Evolutionary conservation across 2,329 filamentous ascomycete species (phyloP), one percentile per base, ranked within the genome.

Genomic region (Aspergillus phoenicis): DNA sequence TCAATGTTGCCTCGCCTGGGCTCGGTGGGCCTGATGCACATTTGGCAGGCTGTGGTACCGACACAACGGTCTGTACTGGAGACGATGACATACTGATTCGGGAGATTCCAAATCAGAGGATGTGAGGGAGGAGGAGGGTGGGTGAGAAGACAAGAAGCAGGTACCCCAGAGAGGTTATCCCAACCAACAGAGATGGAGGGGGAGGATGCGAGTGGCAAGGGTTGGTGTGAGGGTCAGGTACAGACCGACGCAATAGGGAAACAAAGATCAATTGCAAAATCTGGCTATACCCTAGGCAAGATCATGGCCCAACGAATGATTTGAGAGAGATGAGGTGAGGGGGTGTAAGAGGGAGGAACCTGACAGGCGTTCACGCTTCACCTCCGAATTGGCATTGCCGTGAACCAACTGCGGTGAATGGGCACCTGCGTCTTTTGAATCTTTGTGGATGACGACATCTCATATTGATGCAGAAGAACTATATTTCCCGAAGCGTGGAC

Each of bases 1-100:
- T 53, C 33, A 71, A 63, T 15, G 66, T 69, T 10, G 60, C 43
- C 43, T 66, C 66, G 26, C 64, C 71, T 2, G 63, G 64, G 38
- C 54, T 66, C 7, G 49, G 53, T 51, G 61, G 54, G 5, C 36
- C 55, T 13, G 56, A 58, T 4, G 60, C 59, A 59, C 62, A 67
- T 43, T 59, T 63, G 43, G 64, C 66, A 22, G 64, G 38, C 17
- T 65, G 63, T 4, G 67, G 68, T 6, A 62, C 62, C 5, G 65
- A 57, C 38, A 68, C 52, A 20, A 57, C 54, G 22, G 20, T 61
- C 49, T 67, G 43, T 28, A 66, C 62, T 17, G 56, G 54, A 26
- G 33, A 36, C 10, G 51, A 30, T 33, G 64, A 65, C 67, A 69
- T 68, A 53, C 22, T 60, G 45, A 26, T 52, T 58, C 28, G 15